phyloP scores from a whole-genome alignment of 2,329 filamentous ascomycete genomes.

The Colletotrichum tofieldiae region DNA sequence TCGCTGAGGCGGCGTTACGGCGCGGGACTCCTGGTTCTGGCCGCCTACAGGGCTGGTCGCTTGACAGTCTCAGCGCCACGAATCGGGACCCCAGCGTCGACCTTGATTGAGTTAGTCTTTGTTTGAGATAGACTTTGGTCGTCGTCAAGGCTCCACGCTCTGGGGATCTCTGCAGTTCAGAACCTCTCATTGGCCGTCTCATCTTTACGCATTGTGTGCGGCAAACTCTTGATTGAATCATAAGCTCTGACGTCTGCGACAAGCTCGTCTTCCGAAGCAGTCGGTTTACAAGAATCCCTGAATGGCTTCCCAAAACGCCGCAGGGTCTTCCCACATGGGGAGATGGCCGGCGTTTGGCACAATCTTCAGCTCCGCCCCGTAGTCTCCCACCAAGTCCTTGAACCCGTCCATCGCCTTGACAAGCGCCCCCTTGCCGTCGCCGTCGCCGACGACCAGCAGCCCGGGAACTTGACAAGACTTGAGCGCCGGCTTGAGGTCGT shows the following conservation, averaged over 20 bases:
- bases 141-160: slow-evolving; percentile 10
- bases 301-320: slow-evolving; percentile 77
- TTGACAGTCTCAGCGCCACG: slow-evolving; percentile 9
- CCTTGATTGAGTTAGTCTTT: slow-evolving; percentile 20
- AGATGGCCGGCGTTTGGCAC: slow-evolving; percentile 83
- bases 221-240: slow-evolving; percentile 19
- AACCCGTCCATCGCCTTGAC: slow-evolving; percentile 87
- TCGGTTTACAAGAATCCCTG: slow-evolving; percentile 67
- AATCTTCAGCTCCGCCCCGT: slow-evolving; percentile 72
- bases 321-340: slow-evolving; percentile 85
- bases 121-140: slow-evolving; percentile 27
- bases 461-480: slow-evolving; percentile 70
- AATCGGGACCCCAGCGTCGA: slow-evolving; percentile 12
- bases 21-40: not conserved
- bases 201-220: not conserved
- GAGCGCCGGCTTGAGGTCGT: slow-evolving; percentile 75
- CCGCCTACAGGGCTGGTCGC: slow-evolving; percentile 16
- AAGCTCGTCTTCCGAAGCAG: not conserved
- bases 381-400: slow-evolving; percentile 69
- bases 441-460: slow-evolving; percentile 80
- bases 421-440: slow-evolving; percentile 79
- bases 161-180: not conserved
- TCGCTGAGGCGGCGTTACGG: slow-evolving; percentile 11
- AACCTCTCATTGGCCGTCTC: not conserved
- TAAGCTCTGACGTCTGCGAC: not conserved